Conservation (phyloP, 306 rosid genomes). For the Quercus ilex region DNA sequence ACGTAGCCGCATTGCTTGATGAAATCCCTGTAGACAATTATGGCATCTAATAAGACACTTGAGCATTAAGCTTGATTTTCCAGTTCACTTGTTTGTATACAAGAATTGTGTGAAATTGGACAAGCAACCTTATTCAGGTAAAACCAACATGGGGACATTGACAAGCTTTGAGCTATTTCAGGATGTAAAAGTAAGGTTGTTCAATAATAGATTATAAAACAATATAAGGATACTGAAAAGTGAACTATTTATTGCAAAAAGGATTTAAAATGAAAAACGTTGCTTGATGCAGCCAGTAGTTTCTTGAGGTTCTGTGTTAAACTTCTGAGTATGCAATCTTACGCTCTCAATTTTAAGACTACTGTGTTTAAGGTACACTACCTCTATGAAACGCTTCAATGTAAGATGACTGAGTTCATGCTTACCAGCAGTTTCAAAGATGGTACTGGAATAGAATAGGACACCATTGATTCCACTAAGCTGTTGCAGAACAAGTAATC, state of each 20-base stretch:
- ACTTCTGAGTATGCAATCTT: not conserved
- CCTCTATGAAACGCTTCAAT: not conserved
- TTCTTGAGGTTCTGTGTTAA: not conserved
- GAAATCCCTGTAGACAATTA: conserved; percentile 51
- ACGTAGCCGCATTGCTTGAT: conserved; percentile 73
- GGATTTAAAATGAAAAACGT: not conserved
- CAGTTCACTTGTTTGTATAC: not conserved
- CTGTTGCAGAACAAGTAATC: conserved; percentile 90
- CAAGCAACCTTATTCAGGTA: not conserved
- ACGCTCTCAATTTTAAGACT: not conserved
- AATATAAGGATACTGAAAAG: not conserved
- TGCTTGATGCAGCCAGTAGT: not conserved
- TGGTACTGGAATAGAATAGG: conserved; percentile 81
- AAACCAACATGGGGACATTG: not conserved
- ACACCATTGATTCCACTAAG: conserved; percentile 87
- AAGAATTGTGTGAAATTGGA: not conserved
- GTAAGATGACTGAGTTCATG: not conserved
- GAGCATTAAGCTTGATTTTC: not conserved
- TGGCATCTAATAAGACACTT: conserved; percentile 14
- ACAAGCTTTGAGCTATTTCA: not conserved
- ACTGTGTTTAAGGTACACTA: not conserved
- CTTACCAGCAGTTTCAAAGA: conserved; percentile 68
- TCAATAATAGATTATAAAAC: not conserved
- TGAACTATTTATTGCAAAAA: not conserved
- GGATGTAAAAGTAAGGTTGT: not conserved